Evolutionary conservation across 257 asterid species (phyloP), one percentile per base, ranked within the genome.

Genomic region (Ocimum tenuiflorum): DNA sequence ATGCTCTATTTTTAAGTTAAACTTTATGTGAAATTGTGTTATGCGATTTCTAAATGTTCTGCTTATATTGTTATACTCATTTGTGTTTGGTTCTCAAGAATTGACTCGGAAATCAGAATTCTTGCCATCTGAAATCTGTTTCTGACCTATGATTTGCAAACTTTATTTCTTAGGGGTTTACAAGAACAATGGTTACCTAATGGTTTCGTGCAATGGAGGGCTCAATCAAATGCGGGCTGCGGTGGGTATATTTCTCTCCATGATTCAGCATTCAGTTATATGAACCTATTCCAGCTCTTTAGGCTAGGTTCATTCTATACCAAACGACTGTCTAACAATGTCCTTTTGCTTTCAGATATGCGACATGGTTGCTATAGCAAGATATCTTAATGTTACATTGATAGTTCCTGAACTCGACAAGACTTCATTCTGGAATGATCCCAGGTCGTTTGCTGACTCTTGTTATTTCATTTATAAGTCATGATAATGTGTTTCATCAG

Each of bases 401-500:
- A 65, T 92, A 47, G 99, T 92, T 46, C 99, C 99, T 36, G 97
- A 92, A 84, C 85, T 92, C n/a, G 99, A 92, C 63, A 92, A 90
- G 78, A 81, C 97, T 72, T 92, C 99, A 12, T 92, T 92, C 60
- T 92, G 99, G 99, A 89, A 88, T 57, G 99, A 92, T 78, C 97
- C 96, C 43, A 92, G 99, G 98, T 91, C 14, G 86, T 70, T 60
- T 19, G 0, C 36, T 4, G 14, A 53, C 8, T 8, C 8, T 24
- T 60, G 23, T 31, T 38, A 35, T 27, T 29, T 62, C 55, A 11
- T 63, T 29, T 52, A 38, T 45, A 52, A 51, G 62, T 70, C 70
- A 65, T 50, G 20, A 46, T 8, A 14, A 22, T 15, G 10, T 63
- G 23, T 53, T 27, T 27, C 31, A 1, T 4, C 31, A 27, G 2